phyloP scores from a whole-genome alignment of 768 basidiomycete genomes.

The Mycena filopes region DNA sequence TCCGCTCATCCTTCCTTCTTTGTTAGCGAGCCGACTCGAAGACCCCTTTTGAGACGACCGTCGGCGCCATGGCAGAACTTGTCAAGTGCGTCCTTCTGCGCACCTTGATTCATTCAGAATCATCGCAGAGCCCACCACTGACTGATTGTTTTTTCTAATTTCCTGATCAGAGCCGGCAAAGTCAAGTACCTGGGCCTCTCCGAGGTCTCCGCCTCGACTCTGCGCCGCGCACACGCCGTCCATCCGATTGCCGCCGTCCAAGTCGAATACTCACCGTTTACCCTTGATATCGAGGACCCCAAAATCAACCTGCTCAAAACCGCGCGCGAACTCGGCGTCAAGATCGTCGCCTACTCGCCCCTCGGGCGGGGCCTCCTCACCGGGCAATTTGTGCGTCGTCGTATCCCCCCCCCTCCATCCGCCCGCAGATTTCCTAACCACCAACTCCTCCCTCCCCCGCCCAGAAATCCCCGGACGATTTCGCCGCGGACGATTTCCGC shows the following conservation, averaged over 20 bases:
- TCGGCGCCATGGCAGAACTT: constrained; percentile 18
- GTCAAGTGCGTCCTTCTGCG: constrained; percentile 6
- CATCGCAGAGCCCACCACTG: no score
- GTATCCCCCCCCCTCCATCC: no score
- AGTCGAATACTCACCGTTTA: constrained; percentile 50
- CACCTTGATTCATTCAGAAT: no score
- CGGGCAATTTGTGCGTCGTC: constrained; percentile 46
- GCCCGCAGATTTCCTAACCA: no score
- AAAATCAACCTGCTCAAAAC: constrained; percentile 43
- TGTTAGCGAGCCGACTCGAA: constrained; percentile 24
- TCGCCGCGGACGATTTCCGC: constrained; percentile 38
- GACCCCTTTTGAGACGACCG: constrained; percentile 30
- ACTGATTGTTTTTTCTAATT: background rate
- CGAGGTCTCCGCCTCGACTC: constrained; percentile 43
- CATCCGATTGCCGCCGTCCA: constrained; percentile 49
- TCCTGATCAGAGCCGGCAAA: constrained; percentile 46
- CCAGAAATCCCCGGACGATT: constrained; percentile 46
- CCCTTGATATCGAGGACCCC: constrained; percentile 39
- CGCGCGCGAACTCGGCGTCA: constrained; percentile 46
- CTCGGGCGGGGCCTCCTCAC: constrained; percentile 53
- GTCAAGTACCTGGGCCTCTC: constrained; percentile 50
- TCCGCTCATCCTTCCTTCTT: background rate
- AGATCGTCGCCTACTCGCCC: constrained; percentile 51
- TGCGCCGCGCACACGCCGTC: constrained; percentile 49
- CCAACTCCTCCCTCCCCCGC: no score